phyloP scores from a whole-genome alignment of 176 grass and related monocot species.

The Triticum urartu region DNA sequence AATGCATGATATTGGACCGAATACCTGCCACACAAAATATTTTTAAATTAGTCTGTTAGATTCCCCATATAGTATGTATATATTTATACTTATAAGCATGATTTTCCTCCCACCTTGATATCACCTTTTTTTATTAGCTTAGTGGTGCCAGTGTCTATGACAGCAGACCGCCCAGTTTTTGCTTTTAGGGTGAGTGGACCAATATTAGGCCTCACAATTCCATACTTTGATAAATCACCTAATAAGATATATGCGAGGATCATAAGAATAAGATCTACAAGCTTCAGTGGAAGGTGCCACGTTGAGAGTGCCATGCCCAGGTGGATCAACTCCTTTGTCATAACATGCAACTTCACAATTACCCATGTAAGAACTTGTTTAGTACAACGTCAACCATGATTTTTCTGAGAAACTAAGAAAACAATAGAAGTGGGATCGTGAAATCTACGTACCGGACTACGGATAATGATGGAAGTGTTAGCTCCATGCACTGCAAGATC shows the following conservation, averaged over 20 bases:
- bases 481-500: conserved; percentile 54
- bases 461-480: conserved; percentile 44
- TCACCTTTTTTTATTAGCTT: conserved; percentile 42
- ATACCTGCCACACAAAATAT: conserved; percentile 31
- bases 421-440: background rate
- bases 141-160: conserved; percentile 65
- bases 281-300: conserved; percentile 25
- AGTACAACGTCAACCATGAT: background rate
- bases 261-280: conserved; percentile 54
- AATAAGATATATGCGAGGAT: conserved; percentile 33
- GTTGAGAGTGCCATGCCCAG: conserved; percentile 53
- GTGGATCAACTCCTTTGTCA: conserved; percentile 46
- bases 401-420: background rate
- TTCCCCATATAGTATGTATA: background rate
- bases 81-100: background rate
- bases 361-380: background rate
- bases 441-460: conserved; percentile 34
- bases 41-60: background rate
- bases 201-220: conserved; percentile 52
- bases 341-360: conserved; percentile 56
- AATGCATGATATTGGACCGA: conserved; percentile 35
- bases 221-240: conserved; percentile 52
- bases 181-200: conserved; percentile 56
- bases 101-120: conserved; percentile 39
- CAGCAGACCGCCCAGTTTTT: conserved; percentile 48